Conservation (phyloP, 108 stramenopile genomes). For the Nitzschia palea region DNA sequence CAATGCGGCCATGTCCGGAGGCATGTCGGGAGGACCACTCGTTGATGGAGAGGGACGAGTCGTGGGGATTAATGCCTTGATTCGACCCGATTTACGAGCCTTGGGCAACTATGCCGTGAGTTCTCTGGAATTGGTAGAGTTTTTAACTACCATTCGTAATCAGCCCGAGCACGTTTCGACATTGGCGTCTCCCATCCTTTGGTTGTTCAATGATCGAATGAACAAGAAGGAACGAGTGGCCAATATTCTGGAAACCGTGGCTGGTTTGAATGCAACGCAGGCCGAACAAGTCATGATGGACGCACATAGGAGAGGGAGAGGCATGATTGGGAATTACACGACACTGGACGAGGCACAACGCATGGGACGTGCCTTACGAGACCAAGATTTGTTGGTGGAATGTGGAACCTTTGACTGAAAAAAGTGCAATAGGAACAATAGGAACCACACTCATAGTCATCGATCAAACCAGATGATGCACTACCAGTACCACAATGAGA, state of each 20-base stretch:
- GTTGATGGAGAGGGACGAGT: constrained; percentile 41
- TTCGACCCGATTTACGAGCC: constrained; percentile 52
- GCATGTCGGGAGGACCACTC: constrained; percentile 54
- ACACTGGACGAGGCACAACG: background rate
- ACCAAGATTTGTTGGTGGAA: constrained; percentile 13
- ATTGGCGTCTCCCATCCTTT: background rate
- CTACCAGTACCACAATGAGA: too few species aligned
- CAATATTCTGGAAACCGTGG: constrained; percentile 7
- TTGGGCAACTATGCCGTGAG: constrained; percentile 58
- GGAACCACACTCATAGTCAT: too few species aligned
- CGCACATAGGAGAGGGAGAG: constrained; percentile 30
- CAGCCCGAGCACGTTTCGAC: background rate
- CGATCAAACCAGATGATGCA: too few species aligned
- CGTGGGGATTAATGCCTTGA: constrained; percentile 50
- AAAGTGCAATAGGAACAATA: too few species aligned
- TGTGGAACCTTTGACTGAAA: background rate
- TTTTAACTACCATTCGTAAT: constrained; percentile 2
- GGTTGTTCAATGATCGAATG: constrained; percentile 35
- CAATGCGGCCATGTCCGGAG: constrained; percentile 61
- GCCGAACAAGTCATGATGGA: constrained; percentile 30
- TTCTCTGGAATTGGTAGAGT: constrained; percentile 39
- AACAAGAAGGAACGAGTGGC: constrained; percentile 29
- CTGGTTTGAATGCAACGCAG: constrained; percentile 11
- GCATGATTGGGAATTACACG: constrained; percentile 5
- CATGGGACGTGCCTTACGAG: constrained; percentile 3